phyloP scores from a whole-genome alignment of 139 green algal genomes.

The Astrephomene gubernaculifera region DNA sequence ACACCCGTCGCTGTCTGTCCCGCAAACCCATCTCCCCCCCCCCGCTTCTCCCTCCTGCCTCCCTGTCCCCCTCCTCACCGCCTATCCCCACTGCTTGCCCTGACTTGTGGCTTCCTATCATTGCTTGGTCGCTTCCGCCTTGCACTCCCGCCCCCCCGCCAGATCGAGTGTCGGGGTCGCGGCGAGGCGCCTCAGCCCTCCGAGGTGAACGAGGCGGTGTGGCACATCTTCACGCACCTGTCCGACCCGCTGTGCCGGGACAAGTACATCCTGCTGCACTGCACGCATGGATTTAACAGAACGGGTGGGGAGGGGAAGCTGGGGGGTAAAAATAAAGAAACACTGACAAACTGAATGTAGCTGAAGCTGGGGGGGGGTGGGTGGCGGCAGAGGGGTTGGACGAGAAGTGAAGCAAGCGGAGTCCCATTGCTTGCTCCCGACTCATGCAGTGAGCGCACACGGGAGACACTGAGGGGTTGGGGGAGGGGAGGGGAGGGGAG shows the following conservation, averaged over 20 bases:
- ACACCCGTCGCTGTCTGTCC: too few relatives aligned
- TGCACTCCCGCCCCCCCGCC: too few relatives aligned
- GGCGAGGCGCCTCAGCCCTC: slow-evolving; percentile 79
- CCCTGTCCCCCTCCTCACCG: too few relatives aligned
- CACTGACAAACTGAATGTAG: too few relatives aligned
- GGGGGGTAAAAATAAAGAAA: too few relatives aligned
- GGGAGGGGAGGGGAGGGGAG: neutral
- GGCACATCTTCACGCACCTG: slow-evolving; percentile 62
- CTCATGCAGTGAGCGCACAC: neutral
- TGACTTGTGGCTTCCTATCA: too few relatives aligned
- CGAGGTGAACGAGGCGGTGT: slow-evolving; percentile 88
- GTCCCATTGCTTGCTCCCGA: too few relatives aligned
- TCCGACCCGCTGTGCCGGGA: neutral
- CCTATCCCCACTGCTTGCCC: too few relatives aligned
- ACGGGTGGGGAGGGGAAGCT: slow-evolving; percentile 69
- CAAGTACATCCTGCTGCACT: slow-evolving; percentile 89
- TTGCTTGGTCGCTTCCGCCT: too few relatives aligned
- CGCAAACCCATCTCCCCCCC: too few relatives aligned
- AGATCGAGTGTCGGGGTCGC: slow-evolving; percentile 87
- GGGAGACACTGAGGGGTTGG: neutral
- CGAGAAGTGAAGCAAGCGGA: neutral
- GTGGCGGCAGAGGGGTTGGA: neutral
- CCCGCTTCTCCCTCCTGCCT: too few relatives aligned
- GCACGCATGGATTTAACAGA: slow-evolving; percentile 98
- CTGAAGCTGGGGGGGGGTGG: neutral